Conservation (phyloP, 140 eudicot genomes). For the Bidens hawaiensis region DNA sequence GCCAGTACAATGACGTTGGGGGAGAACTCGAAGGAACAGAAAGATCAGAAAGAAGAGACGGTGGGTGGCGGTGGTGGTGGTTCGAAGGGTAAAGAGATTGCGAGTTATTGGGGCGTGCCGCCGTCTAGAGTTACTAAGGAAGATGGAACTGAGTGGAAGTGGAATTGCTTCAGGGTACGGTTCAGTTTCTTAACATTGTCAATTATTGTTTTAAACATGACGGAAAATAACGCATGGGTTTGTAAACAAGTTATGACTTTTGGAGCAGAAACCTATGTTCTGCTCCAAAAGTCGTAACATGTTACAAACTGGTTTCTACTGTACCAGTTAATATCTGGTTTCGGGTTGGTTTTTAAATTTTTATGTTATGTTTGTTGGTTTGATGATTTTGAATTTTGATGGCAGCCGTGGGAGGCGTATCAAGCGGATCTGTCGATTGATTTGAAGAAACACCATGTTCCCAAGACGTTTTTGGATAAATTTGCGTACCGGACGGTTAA, state of each 20-base stretch:
- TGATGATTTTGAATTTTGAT: slow-evolving; percentile 15
- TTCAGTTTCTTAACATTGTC: background rate
- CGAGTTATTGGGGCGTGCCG: slow-evolving; percentile 86
- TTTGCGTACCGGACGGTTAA: slow-evolving; percentile 84
- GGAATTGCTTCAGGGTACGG: slow-evolving; percentile 86
- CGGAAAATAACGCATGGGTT: too few relatives aligned
- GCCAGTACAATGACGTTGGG: slow-evolving; percentile 57
- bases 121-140: slow-evolving; percentile 51
- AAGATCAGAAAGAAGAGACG: slow-evolving; percentile 24
- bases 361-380: background rate
- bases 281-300: too few relatives aligned
- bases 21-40: slow-evolving; percentile 33
- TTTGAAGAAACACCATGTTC: slow-evolving; percentile 76
- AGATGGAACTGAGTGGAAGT: slow-evolving; percentile 83
- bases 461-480: slow-evolving; percentile 70
- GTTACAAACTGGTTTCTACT: too few relatives aligned
- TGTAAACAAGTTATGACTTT: too few relatives aligned
- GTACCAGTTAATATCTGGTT: too few relatives aligned
- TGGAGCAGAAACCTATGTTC: too few relatives aligned
- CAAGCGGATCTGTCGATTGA: slow-evolving; percentile 76
- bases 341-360: too few relatives aligned
- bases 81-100: slow-evolving; percentile 36
- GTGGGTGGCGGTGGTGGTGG: slow-evolving; percentile 17
- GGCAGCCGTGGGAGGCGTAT: slow-evolving; percentile 97
- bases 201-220: background rate